Evolutionary conservation across 768 basidiomycete species (phyloP), one percentile per base, ranked within the genome.

Genomic region (Solioccasus polychromus): DNA sequence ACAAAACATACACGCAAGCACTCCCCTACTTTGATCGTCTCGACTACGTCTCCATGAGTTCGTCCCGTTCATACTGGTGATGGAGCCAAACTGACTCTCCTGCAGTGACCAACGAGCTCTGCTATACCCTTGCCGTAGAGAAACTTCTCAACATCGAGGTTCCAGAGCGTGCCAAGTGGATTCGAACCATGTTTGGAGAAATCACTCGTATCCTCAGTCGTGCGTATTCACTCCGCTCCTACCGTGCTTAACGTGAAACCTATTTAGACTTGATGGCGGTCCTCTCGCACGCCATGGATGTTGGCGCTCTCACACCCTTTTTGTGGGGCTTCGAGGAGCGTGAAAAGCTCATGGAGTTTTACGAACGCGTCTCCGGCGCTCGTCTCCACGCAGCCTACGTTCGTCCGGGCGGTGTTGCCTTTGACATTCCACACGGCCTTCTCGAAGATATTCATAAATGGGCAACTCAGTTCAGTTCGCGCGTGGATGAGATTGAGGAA

Each of bases 341-440:
- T 45, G 95, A 98, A 73, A 99, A 99, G 75, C 82, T 98, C 52
- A 98, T 98, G 95, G 95, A 99, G 64, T 99, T 98, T 71, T 99
- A 99, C 67, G 95, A 99, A 71, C 92, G 95, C 45, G 95, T 98
- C 31, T 97, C 94, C 8, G 95, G 95, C 53, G 95, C 95, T 5
- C 93, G 95, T 44, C 78, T 99, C 59, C 95, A 99, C 61, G 84
- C 92, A 5, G 95, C 95, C n/a, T 99, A 97, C 65, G 87, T 97
- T 38, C 88, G 95, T 50, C 95, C 95, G 2, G 95, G 95, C 50
- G 95, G 95, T 58, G 95, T 99, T 38, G 95, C 95, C 2, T 98
- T 93, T 62, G 95, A 99, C 62, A 75, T 99, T 35, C 95, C 95
- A 10, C 94, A 97, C 54, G 95, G 95, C n/a, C 74, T 99, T n/a